A percentile compares a stretch with the other conserved stretches of the same genome.
These are phyloP conservation scores for Calonectria multiphialidica DNA, from an alignment of 2,329 filamentous ascomycete genomes.

Conservation along the genomic window DNA sequence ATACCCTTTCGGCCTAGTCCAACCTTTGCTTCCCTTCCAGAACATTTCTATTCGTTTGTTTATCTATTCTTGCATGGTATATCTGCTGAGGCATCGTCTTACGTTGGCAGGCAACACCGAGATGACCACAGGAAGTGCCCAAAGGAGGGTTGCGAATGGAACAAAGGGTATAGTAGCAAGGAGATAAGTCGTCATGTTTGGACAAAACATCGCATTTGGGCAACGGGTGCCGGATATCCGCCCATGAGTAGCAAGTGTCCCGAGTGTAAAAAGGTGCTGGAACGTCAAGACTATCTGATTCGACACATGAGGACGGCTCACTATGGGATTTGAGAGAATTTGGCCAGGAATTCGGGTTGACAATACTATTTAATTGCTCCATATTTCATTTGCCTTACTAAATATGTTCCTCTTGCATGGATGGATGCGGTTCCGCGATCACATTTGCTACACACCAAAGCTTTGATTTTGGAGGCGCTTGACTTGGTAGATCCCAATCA, in stretches of 20 bases:
- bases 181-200: not conserved
- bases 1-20: not conserved
- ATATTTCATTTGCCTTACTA: no score
- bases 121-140: not conserved
- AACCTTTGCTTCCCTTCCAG: no score
- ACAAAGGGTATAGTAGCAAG: not conserved
- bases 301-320: not conserved
- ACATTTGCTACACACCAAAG: no score
- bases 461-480: no score
- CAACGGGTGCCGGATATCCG: not conserved
- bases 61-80: no score
- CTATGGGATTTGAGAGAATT: not conserved
- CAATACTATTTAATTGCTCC: not conserved
- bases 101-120: not conserved
- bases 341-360: not conserved
- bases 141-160: not conserved
- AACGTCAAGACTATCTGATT: not conserved
- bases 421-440: no score
- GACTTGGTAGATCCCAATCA: no score
- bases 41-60: not conserved
- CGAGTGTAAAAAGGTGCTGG: not conserved
- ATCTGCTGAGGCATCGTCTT: not conserved
- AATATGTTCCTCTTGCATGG: no score
- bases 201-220: not conserved
- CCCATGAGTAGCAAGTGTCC: not conserved